Conservation (phyloP, 169 alveolate species). For the Cryptosporidium felis region DNA sequence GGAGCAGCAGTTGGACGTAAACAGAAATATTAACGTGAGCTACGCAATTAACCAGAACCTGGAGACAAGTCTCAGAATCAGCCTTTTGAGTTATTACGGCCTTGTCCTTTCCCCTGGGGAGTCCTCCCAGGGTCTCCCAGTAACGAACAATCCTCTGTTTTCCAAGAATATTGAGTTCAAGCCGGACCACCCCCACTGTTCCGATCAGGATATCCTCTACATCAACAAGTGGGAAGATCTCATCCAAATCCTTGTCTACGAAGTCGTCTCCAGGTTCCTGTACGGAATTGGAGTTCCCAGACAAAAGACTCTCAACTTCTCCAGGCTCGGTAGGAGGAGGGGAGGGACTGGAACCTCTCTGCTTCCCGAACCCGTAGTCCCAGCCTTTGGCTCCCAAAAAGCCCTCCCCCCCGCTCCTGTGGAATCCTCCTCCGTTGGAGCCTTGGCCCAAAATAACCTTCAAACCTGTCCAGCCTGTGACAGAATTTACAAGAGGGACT, state of each 20-base stretch:
- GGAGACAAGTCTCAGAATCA: conserved; percentile 6
- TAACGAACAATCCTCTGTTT: conserved; percentile 5
- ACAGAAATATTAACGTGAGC: background rate
- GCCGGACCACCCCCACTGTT: background rate
- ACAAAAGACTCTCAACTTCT: conserved; percentile 9
- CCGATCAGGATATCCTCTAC: conserved; percentile 26
- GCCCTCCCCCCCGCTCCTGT: too few species aligned
- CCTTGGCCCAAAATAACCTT: too few species aligned
- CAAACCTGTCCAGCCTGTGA: conserved; percentile 49
- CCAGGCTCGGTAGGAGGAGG: too few species aligned
- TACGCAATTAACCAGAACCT: conserved; percentile 21
- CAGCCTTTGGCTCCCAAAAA: too few species aligned
- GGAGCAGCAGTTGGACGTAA: background rate
- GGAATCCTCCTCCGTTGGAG: too few species aligned
- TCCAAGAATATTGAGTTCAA: background rate
- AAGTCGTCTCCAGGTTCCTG: conserved; percentile 24
- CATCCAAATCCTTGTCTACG: conserved; percentile 26
- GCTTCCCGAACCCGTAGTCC: too few species aligned
- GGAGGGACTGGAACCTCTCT: too few species aligned
- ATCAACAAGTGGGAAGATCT: conserved; percentile 52
- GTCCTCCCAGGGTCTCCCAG: background rate
- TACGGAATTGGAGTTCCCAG: conserved; percentile 59
- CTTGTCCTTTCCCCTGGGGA: background rate
- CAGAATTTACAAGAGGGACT: conserved; percentile 26
- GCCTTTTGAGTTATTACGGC: conserved; percentile 47